Base-by-base conservation (phyloP, 148 eudicot species). In the Persicaria tinctoria region DNA sequence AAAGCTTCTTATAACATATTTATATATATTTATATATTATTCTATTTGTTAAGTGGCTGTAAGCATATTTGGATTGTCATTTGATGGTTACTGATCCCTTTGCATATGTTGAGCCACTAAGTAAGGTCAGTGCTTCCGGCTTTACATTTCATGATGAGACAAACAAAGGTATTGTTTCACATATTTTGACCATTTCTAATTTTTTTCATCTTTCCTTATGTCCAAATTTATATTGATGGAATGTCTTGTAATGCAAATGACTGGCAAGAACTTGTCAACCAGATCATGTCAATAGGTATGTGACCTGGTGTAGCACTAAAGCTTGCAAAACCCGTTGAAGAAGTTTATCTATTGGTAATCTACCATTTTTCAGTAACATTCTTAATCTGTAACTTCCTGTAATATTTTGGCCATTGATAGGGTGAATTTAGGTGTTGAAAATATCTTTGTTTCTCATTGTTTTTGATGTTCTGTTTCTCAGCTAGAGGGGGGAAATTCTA, bases 121-220 rank as follows among this genome's bases (percentile, higher is more conserved):
- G 91, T 44, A 96, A 96, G 86, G 99, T 97, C 77, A 97, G 99
- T 80, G 99, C 99, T 74, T 92, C 99, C 32, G 97, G 99, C 69
- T 96, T 96, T 75, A 96, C 99, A 68, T 96, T 96, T 86, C 99
- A 96, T 69, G 91, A 92, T 51, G 99, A 96, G 83, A 89, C 68
- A 73, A 85, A 86, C 64, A 89, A 86, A 96, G 99, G 99, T 96
- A 47, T 59, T 59, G 17, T 5, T 41, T 66, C 9, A 66, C 14
- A 41, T 17, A 66, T 66, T 32, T 78, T 56, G 45, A 4, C 45
- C 8, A 10, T 16, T 51, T 14, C 0, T 54, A 8, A 0, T n/a
- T 57, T 14, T 63, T 20, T 0, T 20, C 23, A 2, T 17, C 8
- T 51, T 76, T 72, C 10, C 47, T 69, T 7, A 63, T 68, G 38